Conservation (phyloP, 257 asterid genomes). For the Jacaranda copaia region DNA sequence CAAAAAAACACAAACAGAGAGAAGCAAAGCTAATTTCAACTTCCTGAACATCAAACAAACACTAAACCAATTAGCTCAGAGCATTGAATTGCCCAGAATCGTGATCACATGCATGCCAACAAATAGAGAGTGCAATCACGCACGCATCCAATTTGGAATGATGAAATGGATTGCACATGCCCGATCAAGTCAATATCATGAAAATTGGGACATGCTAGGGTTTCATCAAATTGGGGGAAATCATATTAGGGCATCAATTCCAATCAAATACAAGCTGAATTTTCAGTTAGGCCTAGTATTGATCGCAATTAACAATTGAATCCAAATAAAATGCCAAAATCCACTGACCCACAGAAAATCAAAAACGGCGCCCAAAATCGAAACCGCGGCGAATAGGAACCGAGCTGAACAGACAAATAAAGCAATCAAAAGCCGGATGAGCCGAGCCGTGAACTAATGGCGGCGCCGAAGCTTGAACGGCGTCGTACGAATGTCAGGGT, state of each 20-base stretch:
- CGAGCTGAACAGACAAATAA: not conserved
- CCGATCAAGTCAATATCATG: slow-evolving; percentile 16
- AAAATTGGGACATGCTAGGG: slow-evolving; percentile 30
- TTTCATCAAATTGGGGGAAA: slow-evolving; percentile 47
- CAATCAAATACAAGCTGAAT: slow-evolving; percentile 22
- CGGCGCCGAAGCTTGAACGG: slow-evolving; percentile 37
- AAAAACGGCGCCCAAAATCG: slow-evolving; percentile 21
- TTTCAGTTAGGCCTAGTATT: slow-evolving; percentile 23
- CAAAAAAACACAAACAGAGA: not conserved
- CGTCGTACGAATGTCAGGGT: slow-evolving; percentile 37
- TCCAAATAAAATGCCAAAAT: slow-evolving; percentile 23
- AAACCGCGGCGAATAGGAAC: slow-evolving; percentile 17
- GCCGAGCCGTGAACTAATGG: slow-evolving; percentile 19
- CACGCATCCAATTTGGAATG: not conserved
- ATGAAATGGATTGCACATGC: slow-evolving; percentile 23
- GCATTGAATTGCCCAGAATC: slow-evolving; percentile 26
- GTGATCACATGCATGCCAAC: slow-evolving; percentile 36
- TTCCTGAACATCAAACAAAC: slow-evolving; percentile 23
- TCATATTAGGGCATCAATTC: slow-evolving; percentile 28
- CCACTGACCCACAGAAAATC: slow-evolving; percentile 37
- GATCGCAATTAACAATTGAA: slow-evolving; percentile 31
- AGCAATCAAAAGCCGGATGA: slow-evolving; percentile 14
- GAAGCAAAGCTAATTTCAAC: not conserved
- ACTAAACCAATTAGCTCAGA: slow-evolving; percentile 16
- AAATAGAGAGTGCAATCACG: slow-evolving; percentile 5